Evolutionary conservation across 495 filamentous ascomycete genomes (phyloP).

Genomic region (Aspergillus wentii): DNA sequence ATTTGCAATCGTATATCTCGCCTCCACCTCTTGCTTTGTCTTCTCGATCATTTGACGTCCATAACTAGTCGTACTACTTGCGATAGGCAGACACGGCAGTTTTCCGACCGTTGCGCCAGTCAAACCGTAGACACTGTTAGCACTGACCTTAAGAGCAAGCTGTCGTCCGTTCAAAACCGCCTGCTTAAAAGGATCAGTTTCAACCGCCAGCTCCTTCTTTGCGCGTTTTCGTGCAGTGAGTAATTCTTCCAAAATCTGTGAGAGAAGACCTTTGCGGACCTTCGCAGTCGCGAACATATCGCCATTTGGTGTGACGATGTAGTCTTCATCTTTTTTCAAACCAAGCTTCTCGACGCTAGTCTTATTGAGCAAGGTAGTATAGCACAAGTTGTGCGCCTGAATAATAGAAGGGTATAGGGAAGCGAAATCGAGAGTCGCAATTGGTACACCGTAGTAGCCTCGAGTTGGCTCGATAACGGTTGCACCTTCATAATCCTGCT

Average conservation of each 20-base stretch:
- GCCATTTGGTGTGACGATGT: slow-evolving; percentile 89
- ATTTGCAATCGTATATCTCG: slow-evolving; percentile 82
- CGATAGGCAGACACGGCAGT: slow-evolving; percentile 89
- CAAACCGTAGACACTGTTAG: slow-evolving; percentile 96
- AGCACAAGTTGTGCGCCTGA: slow-evolving; percentile 97
- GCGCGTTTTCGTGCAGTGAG: slow-evolving; percentile 85
- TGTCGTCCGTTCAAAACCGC: slow-evolving; percentile 97
- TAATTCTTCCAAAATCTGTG: slow-evolving; percentile 93
- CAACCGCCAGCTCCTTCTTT: slow-evolving; percentile 82
- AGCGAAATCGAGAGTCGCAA: slow-evolving; percentile 98
- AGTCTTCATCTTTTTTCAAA: slow-evolving; percentile 83
- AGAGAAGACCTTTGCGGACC: slow-evolving; percentile 84
- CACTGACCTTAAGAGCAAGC: slow-evolving; percentile 91
- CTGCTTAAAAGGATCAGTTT: slow-evolving; percentile 96
- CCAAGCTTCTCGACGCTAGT: slow-evolving; percentile 64
- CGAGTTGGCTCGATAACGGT: slow-evolving; percentile 95
- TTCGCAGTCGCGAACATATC: slow-evolving; percentile 90
- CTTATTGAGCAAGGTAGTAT: slow-evolving; percentile 90
- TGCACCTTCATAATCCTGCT: slow-evolving; percentile 90
- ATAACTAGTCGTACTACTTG: slow-evolving; percentile 92
- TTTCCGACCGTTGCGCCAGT: slow-evolving; percentile 96
- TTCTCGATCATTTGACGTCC: slow-evolving; percentile 98
- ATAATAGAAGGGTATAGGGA: slow-evolving; percentile 99
- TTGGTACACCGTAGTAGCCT: slow-evolving; percentile 88
- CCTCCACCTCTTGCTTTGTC: slow-evolving; percentile 90